phyloP scores from a whole-genome alignment of 192 early-diverging fungal species.

The Coemansia sp. region DNA sequence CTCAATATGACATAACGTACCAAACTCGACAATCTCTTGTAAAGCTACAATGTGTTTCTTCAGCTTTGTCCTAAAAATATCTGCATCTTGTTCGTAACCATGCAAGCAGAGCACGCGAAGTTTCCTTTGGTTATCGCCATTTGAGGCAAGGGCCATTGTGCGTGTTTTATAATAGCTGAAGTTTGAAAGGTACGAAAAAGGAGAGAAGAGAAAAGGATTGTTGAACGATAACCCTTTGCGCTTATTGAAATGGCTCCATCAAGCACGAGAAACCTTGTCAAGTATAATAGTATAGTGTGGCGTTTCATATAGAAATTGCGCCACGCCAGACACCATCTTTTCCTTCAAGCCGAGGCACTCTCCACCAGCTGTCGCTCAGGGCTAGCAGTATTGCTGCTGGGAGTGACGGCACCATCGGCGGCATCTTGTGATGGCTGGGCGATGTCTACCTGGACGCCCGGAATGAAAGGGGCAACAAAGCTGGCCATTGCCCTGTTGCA shows the following conservation, averaged over 20 bases:
- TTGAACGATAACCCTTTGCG: not conserved
- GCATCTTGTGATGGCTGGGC: not conserved
- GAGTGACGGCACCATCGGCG: not conserved
- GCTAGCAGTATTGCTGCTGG: not conserved
- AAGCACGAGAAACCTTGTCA: too few species aligned
- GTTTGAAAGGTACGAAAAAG: not conserved
- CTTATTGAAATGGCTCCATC: not conserved
- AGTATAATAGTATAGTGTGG: not conserved
- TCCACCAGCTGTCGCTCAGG: not conserved
- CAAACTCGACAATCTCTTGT: conserved; percentile 38
- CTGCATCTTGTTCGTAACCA: conserved; percentile 52
- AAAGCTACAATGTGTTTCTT: conserved; percentile 24
- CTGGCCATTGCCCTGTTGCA: conserved; percentile 29
- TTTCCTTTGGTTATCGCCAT: not conserved
- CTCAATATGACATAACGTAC: conserved; percentile 10
- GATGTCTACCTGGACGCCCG: conserved; percentile 11
- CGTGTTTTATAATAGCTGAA: not conserved
- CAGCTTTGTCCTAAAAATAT: conserved; percentile 44
- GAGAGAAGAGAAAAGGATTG: not conserved
- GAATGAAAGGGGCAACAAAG: conserved; percentile 38
- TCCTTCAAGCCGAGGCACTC: not conserved
- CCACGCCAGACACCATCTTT: conserved; percentile 2
- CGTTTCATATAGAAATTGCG: conserved; percentile 1
- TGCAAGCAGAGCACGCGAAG: conserved; percentile 55
- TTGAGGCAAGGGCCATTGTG: not conserved